Conservation (phyloP, 352 stramenopile species). For the Phytophthora citricola region DNA sequence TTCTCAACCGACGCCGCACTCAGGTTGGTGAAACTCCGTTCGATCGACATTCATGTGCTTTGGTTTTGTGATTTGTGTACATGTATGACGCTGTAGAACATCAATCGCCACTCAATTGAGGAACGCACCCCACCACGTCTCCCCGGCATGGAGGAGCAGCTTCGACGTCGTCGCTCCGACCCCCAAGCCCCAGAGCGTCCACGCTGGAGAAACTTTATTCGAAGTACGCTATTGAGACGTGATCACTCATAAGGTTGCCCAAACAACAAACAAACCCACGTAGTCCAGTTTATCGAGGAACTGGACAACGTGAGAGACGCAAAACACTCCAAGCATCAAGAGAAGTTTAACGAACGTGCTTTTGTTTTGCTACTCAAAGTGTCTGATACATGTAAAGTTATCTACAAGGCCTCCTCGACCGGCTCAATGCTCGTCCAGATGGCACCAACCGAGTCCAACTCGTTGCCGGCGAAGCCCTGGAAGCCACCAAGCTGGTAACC, state of each 20-base stretch:
- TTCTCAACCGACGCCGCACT: conserved; percentile 6
- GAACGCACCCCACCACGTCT: conserved; percentile 13
- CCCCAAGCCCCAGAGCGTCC: conserved; percentile 19
- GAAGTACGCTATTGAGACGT: conserved; percentile 25
- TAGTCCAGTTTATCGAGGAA: neutral
- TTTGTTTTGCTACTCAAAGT: no score
- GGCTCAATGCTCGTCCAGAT: conserved; percentile 13
- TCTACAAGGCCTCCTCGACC: neutral
- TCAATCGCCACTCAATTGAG: conserved; percentile 33
- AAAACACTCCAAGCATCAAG: no score
- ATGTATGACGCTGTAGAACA: conserved; percentile 1
- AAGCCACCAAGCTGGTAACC: conserved; percentile 17
- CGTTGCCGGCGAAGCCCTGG: neutral
- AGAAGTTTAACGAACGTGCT: no score
- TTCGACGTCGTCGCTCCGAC: conserved; percentile 35
- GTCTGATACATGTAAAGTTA: neutral
- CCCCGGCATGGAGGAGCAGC: conserved; percentile 16
- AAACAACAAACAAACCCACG: neutral
- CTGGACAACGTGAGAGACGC: neutral
- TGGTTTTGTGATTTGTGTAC: neutral
- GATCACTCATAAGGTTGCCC: neutral
- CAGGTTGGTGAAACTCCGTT: conserved; percentile 18
- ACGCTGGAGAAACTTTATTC: conserved; percentile 39
- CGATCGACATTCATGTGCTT: neutral
- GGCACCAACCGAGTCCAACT: conserved; percentile 11